Base-by-base conservation (phyloP, 306 rosid genomes). In the Acmispon strigosus region DNA sequence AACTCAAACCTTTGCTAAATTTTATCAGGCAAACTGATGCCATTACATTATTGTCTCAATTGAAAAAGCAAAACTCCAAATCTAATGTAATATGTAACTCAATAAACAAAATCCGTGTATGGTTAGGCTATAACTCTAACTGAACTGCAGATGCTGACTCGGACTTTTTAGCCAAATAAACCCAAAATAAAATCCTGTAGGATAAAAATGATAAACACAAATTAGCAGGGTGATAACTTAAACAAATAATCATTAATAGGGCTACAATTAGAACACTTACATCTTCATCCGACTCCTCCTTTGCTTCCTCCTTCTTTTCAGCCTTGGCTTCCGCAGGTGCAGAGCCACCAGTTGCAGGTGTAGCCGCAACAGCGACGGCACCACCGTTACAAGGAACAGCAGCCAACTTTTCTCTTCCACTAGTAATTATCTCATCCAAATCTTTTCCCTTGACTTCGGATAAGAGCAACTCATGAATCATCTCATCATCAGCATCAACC, bases 141-240 rank as follows among this genome's bases (percentile, higher is more conserved):
- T n/a, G 47, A 68, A 58, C 43, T 2, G 77, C 58, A 81, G 69
- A 79, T 9, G 66, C 51, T 62, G 52, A 51, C 51, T 70, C 22
- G 36, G 45, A 56, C 3, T 55, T 80, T 75, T 44, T 68, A 90
- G 64, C 87, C 92, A 2, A 90, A 90, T 34, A 90, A 84, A 74
- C 96, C 74, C 65, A 90, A 90, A 14, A 92, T 90, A 90, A 90
- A 85, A 27, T 87, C 96, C 96, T 87, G 90, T 61, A 81, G 16
- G 55, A 77, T 36, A 37, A 71, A 53, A 20, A 75, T 9, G 12
- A 19, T 0, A 64, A 2, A 39, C 0, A 29, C 4, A 60, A 20
- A 54, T 63, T 19, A 51, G 65, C 8, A 17, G n/a, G 39, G 2
- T 34, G 10, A 63, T 16, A 0, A 57, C 36, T 11, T 43, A 14